Conservation (phyloP, 2,329 filamentous ascomycete genomes). For the Davidsoniella neocaledoniae region DNA sequence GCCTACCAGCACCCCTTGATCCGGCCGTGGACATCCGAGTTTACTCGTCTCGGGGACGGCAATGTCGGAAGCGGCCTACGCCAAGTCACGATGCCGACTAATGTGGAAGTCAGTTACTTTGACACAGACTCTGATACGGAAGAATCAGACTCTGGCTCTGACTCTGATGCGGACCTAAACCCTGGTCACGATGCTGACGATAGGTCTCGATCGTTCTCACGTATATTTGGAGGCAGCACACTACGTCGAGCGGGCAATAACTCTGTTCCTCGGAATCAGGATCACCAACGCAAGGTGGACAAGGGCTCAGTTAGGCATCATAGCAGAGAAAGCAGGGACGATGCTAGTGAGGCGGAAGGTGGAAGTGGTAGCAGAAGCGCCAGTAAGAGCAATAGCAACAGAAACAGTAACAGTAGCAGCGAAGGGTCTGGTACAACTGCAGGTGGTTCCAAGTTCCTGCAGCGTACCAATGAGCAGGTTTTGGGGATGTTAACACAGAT, state of each 20-base stretch:
- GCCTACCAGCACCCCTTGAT: constrained; percentile 1
- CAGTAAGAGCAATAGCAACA: neutral
- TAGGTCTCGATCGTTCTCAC: constrained; percentile 5
- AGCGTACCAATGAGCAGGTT: constrained; percentile 6
- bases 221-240: constrained; percentile 3
- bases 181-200: neutral
- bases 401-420: neutral
- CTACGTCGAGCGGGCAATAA: constrained; percentile 1
- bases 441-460: neutral
- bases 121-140: constrained; percentile 6
- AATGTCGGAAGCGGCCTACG: neutral
- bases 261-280: neutral
- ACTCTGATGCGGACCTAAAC: neutral
- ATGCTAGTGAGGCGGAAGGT: neutral
- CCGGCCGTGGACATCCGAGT: constrained; percentile 2
- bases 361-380: neutral
- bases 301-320: neutral
- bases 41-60: neutral
- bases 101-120: constrained; percentile 9
- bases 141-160: constrained; percentile 5
- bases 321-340: neutral
- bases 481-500: constrained; percentile 7
- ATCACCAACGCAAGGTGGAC: neutral
- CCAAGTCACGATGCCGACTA: neutral
- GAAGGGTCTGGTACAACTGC: neutral